These are phyloP conservation scores for Isatis lusitanica DNA, from an alignment of 441 rosid genomes.

Conservation along the genomic window DNA sequence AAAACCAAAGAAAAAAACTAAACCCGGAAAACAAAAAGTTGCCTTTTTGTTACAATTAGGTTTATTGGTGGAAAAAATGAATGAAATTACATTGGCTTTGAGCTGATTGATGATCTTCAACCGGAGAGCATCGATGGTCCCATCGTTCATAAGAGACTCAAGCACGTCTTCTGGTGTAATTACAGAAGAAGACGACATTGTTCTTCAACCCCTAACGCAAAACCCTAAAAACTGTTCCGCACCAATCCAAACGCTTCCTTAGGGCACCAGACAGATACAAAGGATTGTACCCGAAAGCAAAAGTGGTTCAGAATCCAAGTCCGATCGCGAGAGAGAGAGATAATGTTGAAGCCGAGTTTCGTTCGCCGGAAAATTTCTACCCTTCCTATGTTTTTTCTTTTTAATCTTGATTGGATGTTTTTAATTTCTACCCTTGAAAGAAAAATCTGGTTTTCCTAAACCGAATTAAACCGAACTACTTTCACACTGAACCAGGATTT, in stretches of 20 bases:
- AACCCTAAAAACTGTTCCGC: slow-evolving; percentile 18
- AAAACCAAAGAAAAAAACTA: too few species aligned
- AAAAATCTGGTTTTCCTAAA: background rate
- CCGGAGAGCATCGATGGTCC: slow-evolving; percentile 88
- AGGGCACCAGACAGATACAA: background rate
- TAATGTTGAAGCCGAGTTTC: background rate
- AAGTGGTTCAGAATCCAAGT: too few species aligned
- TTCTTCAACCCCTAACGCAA: slow-evolving; percentile 10
- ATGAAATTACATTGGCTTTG: slow-evolving; percentile 69
- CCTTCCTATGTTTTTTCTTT: background rate
- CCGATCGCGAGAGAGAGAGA: too few species aligned
- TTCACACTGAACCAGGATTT: background rate
- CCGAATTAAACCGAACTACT: slow-evolving; percentile 6
- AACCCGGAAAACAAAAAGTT: background rate
- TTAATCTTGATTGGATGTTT: slow-evolving; percentile 6
- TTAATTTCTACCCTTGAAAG: background rate
- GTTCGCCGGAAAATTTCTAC: background rate
- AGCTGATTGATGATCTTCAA: slow-evolving; percentile 93
- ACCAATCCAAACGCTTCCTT: slow-evolving; percentile 5
- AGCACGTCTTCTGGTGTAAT: slow-evolving; percentile 89
- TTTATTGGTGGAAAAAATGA: slow-evolving; percentile 6
- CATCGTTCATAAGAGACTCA: slow-evolving; percentile 96
- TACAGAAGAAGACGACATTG: slow-evolving; percentile 69
- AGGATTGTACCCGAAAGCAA: background rate
- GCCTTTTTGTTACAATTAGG: background rate